A percentile compares a stretch with the other conserved stretches of the same genome.
These are phyloP conservation scores for Aspergillus quadrilineatus DNA, from an alignment of 2,329 filamentous ascomycete genomes.

Conservation along the genomic window DNA sequence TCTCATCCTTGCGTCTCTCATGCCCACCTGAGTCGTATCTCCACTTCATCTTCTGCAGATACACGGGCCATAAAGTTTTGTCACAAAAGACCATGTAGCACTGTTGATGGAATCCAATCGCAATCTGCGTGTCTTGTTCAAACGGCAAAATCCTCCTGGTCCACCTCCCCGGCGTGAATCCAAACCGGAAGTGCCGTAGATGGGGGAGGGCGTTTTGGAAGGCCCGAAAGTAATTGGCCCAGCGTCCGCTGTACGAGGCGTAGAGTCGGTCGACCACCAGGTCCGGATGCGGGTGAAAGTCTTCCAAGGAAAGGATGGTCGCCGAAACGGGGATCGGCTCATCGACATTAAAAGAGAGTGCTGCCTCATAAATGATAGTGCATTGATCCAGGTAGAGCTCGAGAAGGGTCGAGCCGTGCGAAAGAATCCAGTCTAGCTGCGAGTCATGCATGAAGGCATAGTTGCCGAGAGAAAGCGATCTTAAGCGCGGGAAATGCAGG, in stretches of 20 bases:
- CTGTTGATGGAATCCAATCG: conserved; percentile 14
- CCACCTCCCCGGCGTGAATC: background rate
- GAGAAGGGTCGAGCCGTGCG: conserved; percentile 39
- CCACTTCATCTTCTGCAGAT: conserved; percentile 11
- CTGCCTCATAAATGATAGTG: conserved; percentile 26
- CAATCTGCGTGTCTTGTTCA: conserved; percentile 18
- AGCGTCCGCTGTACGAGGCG: background rate
- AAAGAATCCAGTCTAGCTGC: conserved; percentile 50
- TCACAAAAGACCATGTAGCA: conserved; percentile 24
- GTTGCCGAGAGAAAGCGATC: conserved; percentile 41
- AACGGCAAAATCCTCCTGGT: conserved; percentile 17
- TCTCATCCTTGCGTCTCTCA: background rate
- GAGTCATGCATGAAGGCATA: conserved; percentile 47
- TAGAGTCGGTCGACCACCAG: background rate
- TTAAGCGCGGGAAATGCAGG: conserved; percentile 40
- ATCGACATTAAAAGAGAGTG: background rate
- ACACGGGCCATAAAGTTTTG: conserved; percentile 18
- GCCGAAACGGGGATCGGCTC: background rate
- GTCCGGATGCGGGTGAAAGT: background rate
- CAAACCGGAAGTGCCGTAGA: conserved; percentile 21
- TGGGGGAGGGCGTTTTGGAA: conserved; percentile 20
- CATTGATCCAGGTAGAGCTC: conserved; percentile 48
- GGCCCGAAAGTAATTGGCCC: conserved; percentile 19
- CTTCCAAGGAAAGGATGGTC: background rate
- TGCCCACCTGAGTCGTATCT: background rate